phyloP scores from a whole-genome alignment of 352 stramenopile species.

The Globisporangium nodosum region DNA sequence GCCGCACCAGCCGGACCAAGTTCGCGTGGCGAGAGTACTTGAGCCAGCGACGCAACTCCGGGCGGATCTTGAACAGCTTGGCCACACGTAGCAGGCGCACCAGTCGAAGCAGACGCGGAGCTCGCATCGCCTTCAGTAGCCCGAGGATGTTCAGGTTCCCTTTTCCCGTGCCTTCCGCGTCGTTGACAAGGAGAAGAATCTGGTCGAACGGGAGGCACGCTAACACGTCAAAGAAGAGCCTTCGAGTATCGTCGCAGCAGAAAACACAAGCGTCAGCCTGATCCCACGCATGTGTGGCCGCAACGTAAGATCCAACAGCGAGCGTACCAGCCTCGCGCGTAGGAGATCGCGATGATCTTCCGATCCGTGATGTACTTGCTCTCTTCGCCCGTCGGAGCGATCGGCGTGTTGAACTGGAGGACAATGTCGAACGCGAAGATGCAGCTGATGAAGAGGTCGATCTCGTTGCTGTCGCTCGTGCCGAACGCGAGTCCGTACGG shows the following conservation, averaged over 20 bases:
- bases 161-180: conserved; percentile 19
- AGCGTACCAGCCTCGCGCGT: conserved; percentile 55
- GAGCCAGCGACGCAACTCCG: conserved; percentile 70
- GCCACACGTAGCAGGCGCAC: conserved; percentile 59
- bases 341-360: conserved; percentile 40
- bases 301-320: not conserved
- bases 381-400: conserved; percentile 33
- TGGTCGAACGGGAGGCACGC: conserved; percentile 75
- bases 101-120: conserved; percentile 61
- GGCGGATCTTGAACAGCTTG: conserved; percentile 69
- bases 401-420: conserved; percentile 72
- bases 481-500: conserved; percentile 63
- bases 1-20: conserved; percentile 55
- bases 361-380: conserved; percentile 62
- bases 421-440: conserved; percentile 69
- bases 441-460: conserved; percentile 57
- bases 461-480: conserved; percentile 31
- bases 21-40: conserved; percentile 81
- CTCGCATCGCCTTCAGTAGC: conserved; percentile 61
- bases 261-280: not conserved
- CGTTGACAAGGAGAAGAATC: conserved; percentile 47
- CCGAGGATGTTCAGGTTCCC: conserved; percentile 59
- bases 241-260: conserved; percentile 9
- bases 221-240: conserved; percentile 74
- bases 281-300: not conserved